Conservation (phyloP, 148 eudicot genomes). For the Vaccinium darrowii region DNA sequence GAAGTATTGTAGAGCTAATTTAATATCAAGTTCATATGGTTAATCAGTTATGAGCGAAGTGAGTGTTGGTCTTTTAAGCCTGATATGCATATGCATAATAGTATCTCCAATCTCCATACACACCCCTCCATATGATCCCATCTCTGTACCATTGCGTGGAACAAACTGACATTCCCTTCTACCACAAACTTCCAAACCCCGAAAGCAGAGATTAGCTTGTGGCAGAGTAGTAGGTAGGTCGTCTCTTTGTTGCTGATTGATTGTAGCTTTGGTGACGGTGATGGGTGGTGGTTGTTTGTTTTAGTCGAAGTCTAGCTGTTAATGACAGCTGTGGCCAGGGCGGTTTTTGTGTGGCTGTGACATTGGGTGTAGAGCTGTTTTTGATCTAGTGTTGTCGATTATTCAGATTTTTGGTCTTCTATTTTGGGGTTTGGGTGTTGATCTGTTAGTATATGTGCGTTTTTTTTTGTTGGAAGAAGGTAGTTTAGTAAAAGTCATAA, state of each 20-base stretch:
- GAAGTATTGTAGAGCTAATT: not conserved
- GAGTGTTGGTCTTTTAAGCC: not conserved
- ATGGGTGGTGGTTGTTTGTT: not conserved
- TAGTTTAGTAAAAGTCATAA: not conserved
- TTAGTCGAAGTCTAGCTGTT: not conserved
- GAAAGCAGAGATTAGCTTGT: not conserved
- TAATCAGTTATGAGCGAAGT: not conserved
- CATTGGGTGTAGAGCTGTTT: not conserved
- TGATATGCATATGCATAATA: not conserved
- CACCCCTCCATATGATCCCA: not conserved
- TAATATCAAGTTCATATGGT: not conserved
- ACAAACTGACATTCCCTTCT: not conserved
- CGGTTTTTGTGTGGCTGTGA: not conserved
- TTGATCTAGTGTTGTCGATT: not conserved
- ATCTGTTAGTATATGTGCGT: not conserved
- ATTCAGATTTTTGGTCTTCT: not conserved
- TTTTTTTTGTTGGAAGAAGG: not conserved
- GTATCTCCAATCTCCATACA: not conserved
- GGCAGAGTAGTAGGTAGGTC: not conserved
- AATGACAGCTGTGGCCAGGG: not conserved
- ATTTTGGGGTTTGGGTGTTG: not conserved
- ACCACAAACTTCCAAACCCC: not conserved
- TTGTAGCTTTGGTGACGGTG: not conserved
- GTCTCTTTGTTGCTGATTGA: not conserved
- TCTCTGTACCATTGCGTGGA: not conserved